Evolutionary conservation across 345 rosid genomes (phyloP).

Genomic region (Conringia planisiliqua): DNA sequence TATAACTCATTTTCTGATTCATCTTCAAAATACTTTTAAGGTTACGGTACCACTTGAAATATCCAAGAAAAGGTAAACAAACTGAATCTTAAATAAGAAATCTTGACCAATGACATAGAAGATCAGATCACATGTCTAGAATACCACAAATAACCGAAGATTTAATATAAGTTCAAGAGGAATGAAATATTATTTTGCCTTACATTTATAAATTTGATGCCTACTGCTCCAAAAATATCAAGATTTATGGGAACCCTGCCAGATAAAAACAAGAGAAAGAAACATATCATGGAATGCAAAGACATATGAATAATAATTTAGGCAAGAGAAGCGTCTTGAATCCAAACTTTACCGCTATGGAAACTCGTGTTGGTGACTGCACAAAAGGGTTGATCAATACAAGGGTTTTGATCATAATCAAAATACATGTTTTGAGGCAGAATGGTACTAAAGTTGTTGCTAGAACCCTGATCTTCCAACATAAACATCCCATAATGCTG

Average conservation of each 20-base stretch:
- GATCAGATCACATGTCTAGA: neutral
- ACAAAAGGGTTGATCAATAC: constrained; percentile 38
- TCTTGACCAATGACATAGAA: neutral
- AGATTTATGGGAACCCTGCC: constrained; percentile 43
- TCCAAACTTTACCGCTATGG: constrained; percentile 36
- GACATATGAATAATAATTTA: neutral
- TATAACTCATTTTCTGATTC: neutral
- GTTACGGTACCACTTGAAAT: neutral
- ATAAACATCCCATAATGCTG: constrained; percentile 35
- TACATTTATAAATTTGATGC: constrained; percentile 14
- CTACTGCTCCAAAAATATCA: neutral
- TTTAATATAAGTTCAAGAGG: neutral
- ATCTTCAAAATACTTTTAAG: constrained; percentile 5
- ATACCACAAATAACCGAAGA: neutral
- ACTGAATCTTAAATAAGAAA: neutral
- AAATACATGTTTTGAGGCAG: constrained; percentile 48
- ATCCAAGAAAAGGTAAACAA: neutral
- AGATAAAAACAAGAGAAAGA: constrained; percentile 17
- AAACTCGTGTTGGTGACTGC: constrained; percentile 38
- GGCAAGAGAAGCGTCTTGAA: neutral
- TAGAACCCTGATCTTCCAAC: constrained; percentile 34
- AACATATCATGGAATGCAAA: constrained; percentile 10
- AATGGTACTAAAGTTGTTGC: constrained; percentile 34
- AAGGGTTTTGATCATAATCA: constrained; percentile 34
- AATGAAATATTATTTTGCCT: constrained; percentile 5